These are phyloP conservation scores for Trypanosoma lewisi DNA, from an alignment of 208 protist genomes.

Conservation along the genomic window DNA sequence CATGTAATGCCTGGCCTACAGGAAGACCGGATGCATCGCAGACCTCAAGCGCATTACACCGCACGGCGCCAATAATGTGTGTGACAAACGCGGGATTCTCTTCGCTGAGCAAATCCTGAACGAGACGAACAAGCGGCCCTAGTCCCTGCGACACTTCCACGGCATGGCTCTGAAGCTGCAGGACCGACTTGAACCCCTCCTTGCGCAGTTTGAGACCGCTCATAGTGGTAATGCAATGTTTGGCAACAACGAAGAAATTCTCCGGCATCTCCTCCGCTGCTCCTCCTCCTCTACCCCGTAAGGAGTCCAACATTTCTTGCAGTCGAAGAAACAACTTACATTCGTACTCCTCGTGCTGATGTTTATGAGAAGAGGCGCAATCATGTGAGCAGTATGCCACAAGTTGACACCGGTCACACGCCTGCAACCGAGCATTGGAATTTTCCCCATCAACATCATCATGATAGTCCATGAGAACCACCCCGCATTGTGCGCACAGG, in stretches of 20 bases:
- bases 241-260: conserved; percentile 65
- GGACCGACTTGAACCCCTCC: conserved; percentile 40
- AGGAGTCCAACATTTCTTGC: conserved; percentile 38
- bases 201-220: conserved; percentile 33
- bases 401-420: conserved; percentile 42
- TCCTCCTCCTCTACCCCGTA: not conserved
- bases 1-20: conserved; percentile 77
- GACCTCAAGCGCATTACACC: conserved; percentile 81
- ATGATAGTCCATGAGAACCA: conserved; percentile 1
- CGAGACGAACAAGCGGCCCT: conserved; percentile 42
- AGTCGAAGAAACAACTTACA: conserved; percentile 53
- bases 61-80: conserved; percentile 61
- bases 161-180: conserved; percentile 51
- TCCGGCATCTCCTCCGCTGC: conserved; percentile 44
- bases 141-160: conserved; percentile 60
- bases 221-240: conserved; percentile 76
- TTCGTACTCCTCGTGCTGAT: conserved; percentile 65
- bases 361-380: conserved; percentile 39
- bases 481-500: conserved; percentile 62
- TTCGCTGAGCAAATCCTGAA: conserved; percentile 43
- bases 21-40: conserved; percentile 55
- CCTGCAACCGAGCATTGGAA: not conserved
- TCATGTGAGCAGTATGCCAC: conserved; percentile 59
- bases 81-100: conserved; percentile 30
- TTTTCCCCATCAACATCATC: not conserved